A percentile compares a stretch with the other conserved stretches of the same genome.
Conservation (phyloP, 2,329 filamentous ascomycete species). For the Trichoderma koningiopsis region DNA sequence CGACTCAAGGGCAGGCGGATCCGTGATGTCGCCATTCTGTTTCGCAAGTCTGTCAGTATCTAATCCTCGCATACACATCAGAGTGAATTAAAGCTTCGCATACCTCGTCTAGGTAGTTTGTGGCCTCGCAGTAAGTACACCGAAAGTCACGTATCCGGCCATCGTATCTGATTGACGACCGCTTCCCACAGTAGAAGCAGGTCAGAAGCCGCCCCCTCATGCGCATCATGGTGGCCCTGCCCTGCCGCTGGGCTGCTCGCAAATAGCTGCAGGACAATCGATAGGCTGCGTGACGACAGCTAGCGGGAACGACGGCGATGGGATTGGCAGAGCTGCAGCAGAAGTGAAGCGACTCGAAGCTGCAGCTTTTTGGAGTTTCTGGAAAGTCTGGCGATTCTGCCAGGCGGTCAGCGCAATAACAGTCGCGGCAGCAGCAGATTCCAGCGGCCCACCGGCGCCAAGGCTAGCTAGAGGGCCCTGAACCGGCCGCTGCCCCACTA, state of each 20-base stretch:
- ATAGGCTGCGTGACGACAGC: neutral
- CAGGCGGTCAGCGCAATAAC: slow-evolving; percentile 36
- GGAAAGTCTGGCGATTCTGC: slow-evolving; percentile 38
- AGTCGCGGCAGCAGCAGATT: slow-evolving; percentile 1
- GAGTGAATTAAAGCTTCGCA: neutral
- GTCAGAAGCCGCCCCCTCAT: slow-evolving; percentile 52
- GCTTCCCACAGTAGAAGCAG: slow-evolving; percentile 84
- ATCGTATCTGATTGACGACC: slow-evolving; percentile 62
- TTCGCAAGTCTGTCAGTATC: slow-evolving; percentile 17
- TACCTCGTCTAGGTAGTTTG: slow-evolving; percentile 88
- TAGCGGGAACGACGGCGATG: neutral
- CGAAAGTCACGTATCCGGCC: slow-evolving; percentile 66
- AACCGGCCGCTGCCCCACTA: neutral
- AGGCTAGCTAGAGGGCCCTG: slow-evolving; percentile 11
- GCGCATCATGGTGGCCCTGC: slow-evolving; percentile 44
- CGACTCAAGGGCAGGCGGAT: slow-evolving; percentile 65
- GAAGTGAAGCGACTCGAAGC: neutral
- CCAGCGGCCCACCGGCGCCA: slow-evolving; percentile 12
- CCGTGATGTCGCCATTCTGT: slow-evolving; percentile 84
- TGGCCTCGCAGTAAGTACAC: slow-evolving; percentile 78
- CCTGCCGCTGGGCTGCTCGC: neutral
- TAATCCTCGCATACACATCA: neutral
- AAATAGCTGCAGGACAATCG: neutral
- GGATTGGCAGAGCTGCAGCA: slow-evolving; percentile 14
- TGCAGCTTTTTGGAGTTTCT: slow-evolving; percentile 21